These are phyloP conservation scores for Pilaira anomala DNA, from an alignment of 192 early-diverging fungal species.

Conservation along the genomic window DNA sequence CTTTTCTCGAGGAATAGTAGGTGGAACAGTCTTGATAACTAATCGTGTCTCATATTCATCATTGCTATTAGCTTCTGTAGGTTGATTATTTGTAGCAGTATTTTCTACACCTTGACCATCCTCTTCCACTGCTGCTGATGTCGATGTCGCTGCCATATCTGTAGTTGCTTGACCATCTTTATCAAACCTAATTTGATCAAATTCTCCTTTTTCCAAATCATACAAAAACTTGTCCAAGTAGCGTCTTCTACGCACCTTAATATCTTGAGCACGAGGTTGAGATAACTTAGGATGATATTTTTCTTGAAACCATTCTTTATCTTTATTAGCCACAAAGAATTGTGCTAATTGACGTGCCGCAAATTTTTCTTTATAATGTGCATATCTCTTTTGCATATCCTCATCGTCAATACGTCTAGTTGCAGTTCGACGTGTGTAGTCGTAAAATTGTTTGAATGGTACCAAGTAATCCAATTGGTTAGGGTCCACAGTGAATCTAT, in stretches of 20 bases:
- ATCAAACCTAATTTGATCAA: constrained; percentile 62
- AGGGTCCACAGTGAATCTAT: constrained; percentile 59
- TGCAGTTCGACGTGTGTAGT: constrained; percentile 60
- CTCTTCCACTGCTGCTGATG: not conserved
- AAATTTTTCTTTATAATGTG: constrained; percentile 81
- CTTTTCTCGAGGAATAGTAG: constrained; percentile 57
- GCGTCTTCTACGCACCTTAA: constrained; percentile 52
- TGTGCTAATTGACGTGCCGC: constrained; percentile 60
- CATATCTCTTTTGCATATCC: constrained; percentile 75
- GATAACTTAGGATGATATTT: constrained; percentile 84
- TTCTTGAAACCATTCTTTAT: constrained; percentile 90
- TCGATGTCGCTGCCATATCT: not conserved
- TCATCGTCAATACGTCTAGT: constrained; percentile 67
- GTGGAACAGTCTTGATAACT: constrained; percentile 82
- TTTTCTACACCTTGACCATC: constrained; percentile 22
- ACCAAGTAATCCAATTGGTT: constrained; percentile 73
- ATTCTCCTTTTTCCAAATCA: constrained; percentile 69
- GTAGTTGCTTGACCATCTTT: constrained; percentile 25
- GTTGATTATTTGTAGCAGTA: constrained; percentile 3
- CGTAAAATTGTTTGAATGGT: constrained; percentile 70
- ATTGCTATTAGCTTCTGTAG: constrained; percentile 2
- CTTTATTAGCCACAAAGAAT: constrained; percentile 77
- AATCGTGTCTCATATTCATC: constrained; percentile 43
- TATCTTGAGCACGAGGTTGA: constrained; percentile 45
- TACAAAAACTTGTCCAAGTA: constrained; percentile 57